Percentiles rank a stretch among this genome's conserved stretches.
phyloP scores from a whole-genome alignment of 2,329 filamentous ascomycete genomes.

The Rutstroemia sp. region DNA sequence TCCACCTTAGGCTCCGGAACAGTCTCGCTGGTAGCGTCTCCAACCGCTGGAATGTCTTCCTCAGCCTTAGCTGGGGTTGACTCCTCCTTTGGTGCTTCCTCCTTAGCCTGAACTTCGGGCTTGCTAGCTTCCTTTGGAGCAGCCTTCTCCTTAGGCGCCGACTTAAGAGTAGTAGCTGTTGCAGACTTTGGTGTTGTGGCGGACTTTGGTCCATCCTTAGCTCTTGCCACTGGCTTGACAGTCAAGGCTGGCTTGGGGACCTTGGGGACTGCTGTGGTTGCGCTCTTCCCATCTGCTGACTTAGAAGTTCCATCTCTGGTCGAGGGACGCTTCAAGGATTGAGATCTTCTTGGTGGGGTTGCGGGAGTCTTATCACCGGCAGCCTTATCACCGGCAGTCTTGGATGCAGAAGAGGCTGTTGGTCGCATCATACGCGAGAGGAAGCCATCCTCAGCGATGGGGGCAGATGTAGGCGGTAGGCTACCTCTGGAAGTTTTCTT shows the following conservation, averaged over 20 bases:
- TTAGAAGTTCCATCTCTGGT: conserved; percentile 24
- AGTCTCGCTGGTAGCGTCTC: conserved; percentile 10
- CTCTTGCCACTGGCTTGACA: background rate
- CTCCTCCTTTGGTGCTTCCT: conserved; percentile 15
- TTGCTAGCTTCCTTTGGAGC: conserved; percentile 11
- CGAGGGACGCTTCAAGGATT: conserved; percentile 20
- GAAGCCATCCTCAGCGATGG: conserved; percentile 58
- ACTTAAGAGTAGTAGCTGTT: background rate
- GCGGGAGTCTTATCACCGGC: conserved; percentile 48
- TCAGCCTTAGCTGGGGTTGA: conserved; percentile 19
- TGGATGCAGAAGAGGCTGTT: conserved; percentile 61
- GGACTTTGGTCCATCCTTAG: conserved; percentile 5
- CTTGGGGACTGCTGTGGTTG: conserved; percentile 6
- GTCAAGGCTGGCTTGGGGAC: conserved; percentile 3
- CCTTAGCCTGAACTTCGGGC: conserved; percentile 8
- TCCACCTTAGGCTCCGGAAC: background rate
- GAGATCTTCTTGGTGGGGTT: conserved; percentile 35
- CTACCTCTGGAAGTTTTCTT: conserved; percentile 49
- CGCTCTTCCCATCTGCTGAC: conserved; percentile 14
- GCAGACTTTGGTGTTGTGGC: conserved; percentile 8
- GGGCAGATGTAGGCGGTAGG: conserved; percentile 41
- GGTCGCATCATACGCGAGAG: conserved; percentile 77
- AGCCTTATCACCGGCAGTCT: conserved; percentile 56
- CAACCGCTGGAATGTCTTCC: conserved; percentile 17
- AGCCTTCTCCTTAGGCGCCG: conserved; percentile 12